phyloP scores from a whole-genome alignment of 768 basidiomycete species.

The Paxillus ammoniavirescens region DNA sequence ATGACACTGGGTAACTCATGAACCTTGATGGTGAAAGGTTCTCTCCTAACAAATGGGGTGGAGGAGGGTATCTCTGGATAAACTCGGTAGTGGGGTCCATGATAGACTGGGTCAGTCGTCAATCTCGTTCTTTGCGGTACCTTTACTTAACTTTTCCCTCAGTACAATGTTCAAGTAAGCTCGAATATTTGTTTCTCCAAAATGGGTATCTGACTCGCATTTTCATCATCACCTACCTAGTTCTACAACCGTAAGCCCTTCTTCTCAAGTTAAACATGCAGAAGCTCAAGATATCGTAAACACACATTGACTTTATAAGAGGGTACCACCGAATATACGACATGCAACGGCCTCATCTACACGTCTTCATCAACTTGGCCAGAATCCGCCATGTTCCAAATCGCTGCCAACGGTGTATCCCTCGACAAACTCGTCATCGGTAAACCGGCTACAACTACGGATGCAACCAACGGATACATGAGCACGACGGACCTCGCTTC shows the following conservation, averaged over 20 bases:
- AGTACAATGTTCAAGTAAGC: slow-evolving; percentile 40
- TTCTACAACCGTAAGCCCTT: slow-evolving; percentile 27
- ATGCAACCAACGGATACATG: slow-evolving; percentile 57
- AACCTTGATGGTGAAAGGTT: slow-evolving; percentile 26
- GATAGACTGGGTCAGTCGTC: slow-evolving; percentile 42
- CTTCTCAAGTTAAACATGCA: background rate
- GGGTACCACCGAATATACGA: slow-evolving; percentile 62
- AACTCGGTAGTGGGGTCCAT: slow-evolving; percentile 38
- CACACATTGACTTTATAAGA: slow-evolving; percentile 35
- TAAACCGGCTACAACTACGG: slow-evolving; percentile 43
- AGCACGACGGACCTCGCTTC: slow-evolving; percentile 50
- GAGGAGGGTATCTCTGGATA: slow-evolving; percentile 39
- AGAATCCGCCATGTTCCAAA: slow-evolving; percentile 54
- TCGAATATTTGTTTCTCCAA: background rate
- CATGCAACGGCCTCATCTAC: slow-evolving; percentile 57
- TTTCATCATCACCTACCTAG: slow-evolving; percentile 2
- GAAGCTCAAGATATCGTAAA: no score
- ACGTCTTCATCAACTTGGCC: slow-evolving; percentile 63
- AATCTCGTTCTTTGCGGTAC: background rate
- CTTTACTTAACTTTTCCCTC: background rate
- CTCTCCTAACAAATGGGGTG: slow-evolving; percentile 16
- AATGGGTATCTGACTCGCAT: slow-evolving; percentile 1
- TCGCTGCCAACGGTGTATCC: slow-evolving; percentile 44
- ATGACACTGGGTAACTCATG: background rate
- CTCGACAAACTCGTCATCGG: slow-evolving; percentile 56